phyloP scores from a whole-genome alignment of 495 filamentous ascomycete species.

The Lasiosphaeria ovina region DNA sequence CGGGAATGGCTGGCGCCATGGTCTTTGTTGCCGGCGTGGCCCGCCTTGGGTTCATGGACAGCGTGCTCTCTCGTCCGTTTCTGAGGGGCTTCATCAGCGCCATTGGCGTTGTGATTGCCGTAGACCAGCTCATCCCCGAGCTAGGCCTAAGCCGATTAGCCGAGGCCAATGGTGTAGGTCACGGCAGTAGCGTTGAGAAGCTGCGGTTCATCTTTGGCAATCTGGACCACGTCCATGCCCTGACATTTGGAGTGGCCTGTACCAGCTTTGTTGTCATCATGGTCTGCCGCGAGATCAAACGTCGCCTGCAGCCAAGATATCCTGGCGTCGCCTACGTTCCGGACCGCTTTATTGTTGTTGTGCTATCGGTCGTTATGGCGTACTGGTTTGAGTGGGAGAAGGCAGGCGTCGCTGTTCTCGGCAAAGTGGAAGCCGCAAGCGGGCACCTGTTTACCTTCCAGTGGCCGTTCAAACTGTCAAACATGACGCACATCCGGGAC shows the following conservation, averaged over 20 bases:
- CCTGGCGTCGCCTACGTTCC: conserved; percentile 85
- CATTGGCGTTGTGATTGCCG: conserved; percentile 91
- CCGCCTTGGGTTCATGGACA: conserved; percentile 91
- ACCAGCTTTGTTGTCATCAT: conserved; percentile 87
- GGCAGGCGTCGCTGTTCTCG: conserved; percentile 78
- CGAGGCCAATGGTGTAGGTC: conserved; percentile 56
- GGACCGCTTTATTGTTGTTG: conserved; percentile 88
- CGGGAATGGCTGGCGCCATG: conserved; percentile 80
- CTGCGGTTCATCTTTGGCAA: conserved; percentile 73
- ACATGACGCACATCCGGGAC: conserved; percentile 79
- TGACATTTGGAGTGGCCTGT: conserved; percentile 72
- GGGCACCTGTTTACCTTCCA: conserved; percentile 72
- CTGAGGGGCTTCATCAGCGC: conserved; percentile 94
- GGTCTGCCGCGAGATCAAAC: conserved; percentile 77
- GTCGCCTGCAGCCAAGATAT: conserved; percentile 73
- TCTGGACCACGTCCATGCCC: conserved; percentile 59
- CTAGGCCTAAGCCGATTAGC: conserved; percentile 70
- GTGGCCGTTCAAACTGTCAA: conserved; percentile 74
- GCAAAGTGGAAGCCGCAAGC: conserved; percentile 67
- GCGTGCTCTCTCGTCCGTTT: conserved; percentile 88
- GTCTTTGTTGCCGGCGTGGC: conserved; percentile 81
- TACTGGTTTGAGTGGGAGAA: conserved; percentile 78
- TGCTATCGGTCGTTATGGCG: conserved; percentile 77
- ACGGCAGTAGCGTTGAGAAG: conserved; percentile 85
- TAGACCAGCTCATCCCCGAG: conserved; percentile 92